Evolutionary conservation across 2,329 filamentous ascomycete species (phyloP), one percentile per base, ranked within the genome.

Genomic region (Aspergillus piperis): DNA sequence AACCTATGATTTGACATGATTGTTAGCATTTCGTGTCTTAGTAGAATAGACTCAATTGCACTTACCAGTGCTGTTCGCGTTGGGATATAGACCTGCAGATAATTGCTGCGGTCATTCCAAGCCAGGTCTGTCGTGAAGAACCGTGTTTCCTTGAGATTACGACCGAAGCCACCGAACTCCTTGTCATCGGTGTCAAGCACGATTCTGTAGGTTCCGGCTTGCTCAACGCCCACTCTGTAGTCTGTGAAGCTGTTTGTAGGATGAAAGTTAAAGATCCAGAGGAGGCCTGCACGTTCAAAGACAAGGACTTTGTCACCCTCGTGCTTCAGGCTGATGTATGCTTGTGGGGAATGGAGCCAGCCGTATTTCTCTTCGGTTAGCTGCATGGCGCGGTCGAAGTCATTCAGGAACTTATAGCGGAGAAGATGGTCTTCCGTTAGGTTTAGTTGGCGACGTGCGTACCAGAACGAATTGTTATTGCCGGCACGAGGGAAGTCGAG

Each of bases 201-300:
- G 57, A 96, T 87, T 58, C 86, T 85, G 78, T 99, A 99, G 1
- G 91, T 96, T 41, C 95, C 95, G 3, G 89, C 80, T 19, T 86
- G 82, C 54, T 98, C 92, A 41, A 99, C 84, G 17, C 95, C 95
- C 50, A 99, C 89, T 39, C 94, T 87, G 75, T 97, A 99, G 77
- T 98, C 95, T 10, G 89, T 88, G 78, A 90, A 99, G 76, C 92
- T 96, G 67, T 89, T 80, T 27, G 85, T 86, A 0, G 91, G 88
- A 74, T 98, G 88, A 83, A 98, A 97, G 80, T 99, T 99, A 84
- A 99, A 98, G 69, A 97, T 84, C 82, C 93, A 99, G 10, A 99
- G 82, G 60, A 96, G 80, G 0, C 93, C 93, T 1, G 88, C 95
- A 32, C 95, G 87, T 81, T 99, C 95, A 74, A 97, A 99, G 3